A percentile compares a stretch with the other conserved stretches of the same genome.
phyloP scores from a whole-genome alignment of 148 eudicot species.

The Arbutus unedo region DNA sequence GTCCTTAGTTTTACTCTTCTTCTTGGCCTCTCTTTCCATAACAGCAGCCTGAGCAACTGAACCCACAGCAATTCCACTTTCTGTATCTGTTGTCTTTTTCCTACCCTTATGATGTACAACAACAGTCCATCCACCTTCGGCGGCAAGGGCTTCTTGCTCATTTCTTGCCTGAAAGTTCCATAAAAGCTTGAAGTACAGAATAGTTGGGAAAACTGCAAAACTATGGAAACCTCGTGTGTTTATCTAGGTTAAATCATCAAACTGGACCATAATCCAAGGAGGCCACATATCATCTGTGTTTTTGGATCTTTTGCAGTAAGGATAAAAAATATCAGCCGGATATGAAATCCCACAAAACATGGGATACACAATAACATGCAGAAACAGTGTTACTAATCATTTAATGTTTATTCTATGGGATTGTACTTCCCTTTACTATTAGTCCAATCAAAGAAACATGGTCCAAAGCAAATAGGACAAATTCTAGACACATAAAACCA shows the following conservation, averaged over 20 bases:
- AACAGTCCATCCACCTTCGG: conserved; percentile 96
- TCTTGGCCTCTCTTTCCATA: conserved; percentile 65
- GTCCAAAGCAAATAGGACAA: not conserved
- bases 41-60: conserved; percentile 82
- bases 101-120: conserved; percentile 83
- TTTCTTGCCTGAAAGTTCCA: conserved; percentile 50
- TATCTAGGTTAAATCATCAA: not conserved
- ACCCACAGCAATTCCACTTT: conserved; percentile 83
- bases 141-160: conserved; percentile 62
- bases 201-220: not conserved
- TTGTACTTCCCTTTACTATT: not conserved
- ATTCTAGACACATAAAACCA: no score
- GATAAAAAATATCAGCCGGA: no score
- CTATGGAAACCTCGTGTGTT: not conserved
- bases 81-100: conserved; percentile 84
- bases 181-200: conserved; percentile 5
- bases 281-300: not conserved
- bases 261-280: not conserved
- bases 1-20: conserved; percentile 62
- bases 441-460: not conserved
- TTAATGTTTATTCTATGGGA: not conserved
- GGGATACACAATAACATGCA: not conserved
- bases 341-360: not conserved
- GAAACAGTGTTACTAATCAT: not conserved
- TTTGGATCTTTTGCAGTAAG: no score